Evolutionary conservation across 768 basidiomycete genomes (phyloP).

Genomic region (Epithele typhae): DNA sequence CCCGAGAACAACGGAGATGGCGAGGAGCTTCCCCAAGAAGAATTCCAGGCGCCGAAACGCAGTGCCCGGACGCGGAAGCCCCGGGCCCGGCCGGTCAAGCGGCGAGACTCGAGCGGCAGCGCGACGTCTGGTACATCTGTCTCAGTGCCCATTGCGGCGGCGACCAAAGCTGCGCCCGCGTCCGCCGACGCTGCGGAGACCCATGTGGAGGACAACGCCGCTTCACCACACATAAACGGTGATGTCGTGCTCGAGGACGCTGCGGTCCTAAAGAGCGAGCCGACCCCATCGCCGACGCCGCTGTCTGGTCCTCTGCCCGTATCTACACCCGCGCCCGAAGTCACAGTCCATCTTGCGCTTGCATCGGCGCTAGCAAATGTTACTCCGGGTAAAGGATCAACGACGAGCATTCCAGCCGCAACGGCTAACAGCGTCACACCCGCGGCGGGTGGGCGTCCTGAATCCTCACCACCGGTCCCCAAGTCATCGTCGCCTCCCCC

Average conservation of each 20-base stretch:
- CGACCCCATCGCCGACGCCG: too few relatives aligned
- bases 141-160: conserved; percentile 30
- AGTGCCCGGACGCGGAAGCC: conserved; percentile 42
- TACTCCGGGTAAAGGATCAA: too few relatives aligned
- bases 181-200: background rate
- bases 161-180: conserved; percentile 10
- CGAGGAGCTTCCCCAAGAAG: conserved; percentile 33
- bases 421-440: too few relatives aligned
- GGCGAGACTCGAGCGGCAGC: conserved; percentile 50
- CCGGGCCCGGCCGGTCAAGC: conserved; percentile 25
- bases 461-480: too few relatives aligned
- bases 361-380: too few relatives aligned
- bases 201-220: background rate
- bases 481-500: too few relatives aligned
- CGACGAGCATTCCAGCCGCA: too few relatives aligned
- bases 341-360: too few relatives aligned
- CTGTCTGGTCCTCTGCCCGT: too few relatives aligned
- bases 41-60: conserved; percentile 36
- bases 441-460: too few relatives aligned
- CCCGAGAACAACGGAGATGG: conserved; percentile 20
- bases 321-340: too few relatives aligned
- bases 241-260: background rate
- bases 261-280: too few relatives aligned
- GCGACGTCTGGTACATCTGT: conserved; percentile 38
- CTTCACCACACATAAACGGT: background rate